Base-by-base conservation (phyloP, 2,329 filamentous ascomycete species). In the Colletotrichum sp. region DNA sequence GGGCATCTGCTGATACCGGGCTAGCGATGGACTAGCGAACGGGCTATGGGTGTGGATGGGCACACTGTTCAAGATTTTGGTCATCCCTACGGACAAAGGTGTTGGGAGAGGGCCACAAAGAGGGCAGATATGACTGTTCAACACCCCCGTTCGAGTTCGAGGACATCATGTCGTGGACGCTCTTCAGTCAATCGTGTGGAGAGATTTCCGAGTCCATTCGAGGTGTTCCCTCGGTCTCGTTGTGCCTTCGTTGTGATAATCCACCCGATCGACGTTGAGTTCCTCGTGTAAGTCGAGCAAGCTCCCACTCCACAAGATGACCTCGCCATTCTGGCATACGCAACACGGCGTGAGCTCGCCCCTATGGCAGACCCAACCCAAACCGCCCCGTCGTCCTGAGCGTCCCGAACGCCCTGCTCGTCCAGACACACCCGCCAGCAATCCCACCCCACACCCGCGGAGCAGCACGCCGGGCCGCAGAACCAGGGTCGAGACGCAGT, bases 21-120 rank as follows among this genome's bases (percentile, higher is more conserved):
- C 74, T 76, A 76, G 55, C 58, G 74, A 69, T 32, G 34, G 48
- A 74, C 74, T 76, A 76, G 70, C 55, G 74, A 74, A 30, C 28
- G 18, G 25, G 62, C 55, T 69, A 30, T 27, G 32, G 30, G 74
- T 25, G 43, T 65, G 56, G 48, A 52, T 73, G 64, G 55, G 30
- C 71, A 32, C 71, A 67, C 58, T 71, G 43, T 22, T 48, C 28
- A 43, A 52, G 32, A 30, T 25, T 43, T 18, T n/a, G 58, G 2
- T 25, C 48, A 76, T 76, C 74, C 74, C 74, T 76, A 48, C 64
- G 34, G 28, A 32, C 32, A 22, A 52, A 58, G 66, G 66, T 66
- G 58, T 34, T n/a, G 32, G 12, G 22, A 52, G n/a, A 60, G 36
- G 58, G 12, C 16, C 43, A 32, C 22, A 8, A 73, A 55, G 64